Base-by-base conservation (phyloP, 2,329 filamentous ascomycete genomes). In the Cadophora sp. region DNA sequence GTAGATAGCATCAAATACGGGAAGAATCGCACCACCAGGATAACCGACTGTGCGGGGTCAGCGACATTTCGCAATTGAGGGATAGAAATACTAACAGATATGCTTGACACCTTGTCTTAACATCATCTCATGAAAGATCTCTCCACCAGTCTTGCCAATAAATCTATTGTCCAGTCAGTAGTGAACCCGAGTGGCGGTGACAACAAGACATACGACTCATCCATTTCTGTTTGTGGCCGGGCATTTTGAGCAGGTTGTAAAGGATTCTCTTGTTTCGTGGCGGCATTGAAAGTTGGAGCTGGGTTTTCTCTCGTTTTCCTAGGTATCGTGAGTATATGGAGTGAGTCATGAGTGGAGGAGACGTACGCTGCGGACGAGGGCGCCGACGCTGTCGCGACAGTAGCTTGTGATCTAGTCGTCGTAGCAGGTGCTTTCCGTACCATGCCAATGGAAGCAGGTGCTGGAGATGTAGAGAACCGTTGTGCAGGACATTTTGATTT, bases 111-210 rank as follows among this genome's bases (percentile, higher is more conserved):
- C 88, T 76, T 95, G 92, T 77, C 95, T 87, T 70, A 97, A 86
- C 94, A 99, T 97, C 95, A 98, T 98, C 83, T 98, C 95, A 81
- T 98, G 94, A 82, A 98, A 97, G 76, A 98, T 97, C 81, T 97
- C 91, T 78, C 96, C 96, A 78, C 96, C 95, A 61, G 89, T 97
- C 86, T 94, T 95, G 72, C 95, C 95, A 77, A 98, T 93, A 81
- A 98, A 97, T 69, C 91, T 93, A 73, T 65, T 67, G 63, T 27
- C 43, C 31, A 5, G 69, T 73, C 34, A 72, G 67, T 66, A 56
- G 64, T 50, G 37, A 16, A 26, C 31, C 51, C 9, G 51, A 65
- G 68, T 63, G 37, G 67, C 68, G 65, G 71, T 69, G 71, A 73
- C 69, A n/a, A 62, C 66, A 62, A 24, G 64, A 85, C 91, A 74